Evolutionary conservation across 306 rosid genomes (phyloP).

Genomic region (Vicia villosa): DNA sequence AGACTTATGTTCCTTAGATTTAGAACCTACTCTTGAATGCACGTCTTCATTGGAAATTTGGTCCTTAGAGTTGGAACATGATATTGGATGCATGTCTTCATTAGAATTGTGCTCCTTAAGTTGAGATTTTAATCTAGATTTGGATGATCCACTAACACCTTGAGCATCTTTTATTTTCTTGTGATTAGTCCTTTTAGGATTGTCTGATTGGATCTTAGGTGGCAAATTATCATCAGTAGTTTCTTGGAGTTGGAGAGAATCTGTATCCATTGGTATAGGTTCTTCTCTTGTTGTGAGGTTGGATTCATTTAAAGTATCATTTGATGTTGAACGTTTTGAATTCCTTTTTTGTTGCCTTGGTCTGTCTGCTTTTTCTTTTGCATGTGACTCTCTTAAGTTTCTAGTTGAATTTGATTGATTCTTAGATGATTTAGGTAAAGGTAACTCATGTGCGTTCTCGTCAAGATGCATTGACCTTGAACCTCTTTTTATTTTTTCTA

Average conservation of each 20-base stretch:
- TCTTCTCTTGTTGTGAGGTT: not conserved
- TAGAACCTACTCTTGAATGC: constrained; percentile 30
- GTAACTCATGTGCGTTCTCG: constrained; percentile 47
- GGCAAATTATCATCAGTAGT: constrained; percentile 44
- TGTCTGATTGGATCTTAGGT: constrained; percentile 40
- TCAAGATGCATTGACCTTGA: constrained; percentile 22
- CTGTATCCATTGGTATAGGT: constrained; percentile 17
- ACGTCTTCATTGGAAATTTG: not conserved
- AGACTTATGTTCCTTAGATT: constrained; percentile 12
- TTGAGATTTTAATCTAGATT: constrained; percentile 41
- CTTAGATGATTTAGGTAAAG: constrained; percentile 46
- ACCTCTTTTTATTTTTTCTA: constrained; percentile 44
- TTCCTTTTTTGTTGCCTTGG: constrained; percentile 47
- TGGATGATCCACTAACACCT: constrained; percentile 41
- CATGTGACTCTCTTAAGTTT: constrained; percentile 48
- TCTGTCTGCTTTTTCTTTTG: constrained; percentile 60
- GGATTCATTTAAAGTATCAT: constrained; percentile 43
- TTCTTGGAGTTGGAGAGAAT: constrained; percentile 35
- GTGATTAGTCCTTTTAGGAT: constrained; percentile 53
- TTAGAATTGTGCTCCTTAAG: constrained; percentile 16
- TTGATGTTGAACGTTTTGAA: constrained; percentile 40
- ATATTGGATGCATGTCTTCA: constrained; percentile 10
- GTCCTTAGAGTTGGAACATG: constrained; percentile 30
- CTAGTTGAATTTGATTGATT: constrained; percentile 43
- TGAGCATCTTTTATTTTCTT: constrained; percentile 58